Evolutionary conservation across 2,329 filamentous ascomycete genomes (phyloP), one percentile per base, ranked within the genome.

Genomic region (Pseudogymnoascus verrucosus): DNA sequence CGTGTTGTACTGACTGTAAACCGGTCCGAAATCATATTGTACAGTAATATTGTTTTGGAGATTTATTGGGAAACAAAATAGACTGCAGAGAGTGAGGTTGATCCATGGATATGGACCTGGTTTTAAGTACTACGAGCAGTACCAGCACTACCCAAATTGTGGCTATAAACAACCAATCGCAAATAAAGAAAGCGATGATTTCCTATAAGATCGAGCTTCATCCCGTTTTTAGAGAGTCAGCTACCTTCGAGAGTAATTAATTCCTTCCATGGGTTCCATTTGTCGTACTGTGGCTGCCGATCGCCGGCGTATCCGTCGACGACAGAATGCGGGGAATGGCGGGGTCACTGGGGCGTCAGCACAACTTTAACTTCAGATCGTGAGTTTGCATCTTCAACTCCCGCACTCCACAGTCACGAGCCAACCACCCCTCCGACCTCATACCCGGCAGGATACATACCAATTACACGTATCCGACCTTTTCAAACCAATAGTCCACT

Each of bases 261-360:
- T 34, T 34, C n/a, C 16, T 5, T 34, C 21, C 28, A 57, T 34
- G 28, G 51, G 51, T 57, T 21, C n/a, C 26, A 34, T 34, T 57
- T 34, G 51, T 34, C 26, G 51, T 19, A 34, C 28, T 34, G 51
- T 57, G 51, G 51, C n/a, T 34, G 51, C 51, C 28, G 51, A 57
- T 57, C 51, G 16, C 28, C 28, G n/a, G n/a, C 28, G 11, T 57
- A 34, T 57, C 51, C 51, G 51, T 57, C n/a, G 16, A 57, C 10
- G 28, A 57, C 28, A 57, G 51, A 57, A 34, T 57, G 51, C 28
- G 51, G 51, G 51, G 51, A 57, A 57, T 57, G 28, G 51, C 51
- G 51, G 51, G 51, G 51, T 57, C 51, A 34, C 28, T 34, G 51
- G 28, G 10, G 51, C 16, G 51, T 57, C 28, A 57, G 51, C 14